A percentile compares a stretch with the other conserved stretches of the same genome.
phyloP scores from a whole-genome alignment of 2,329 filamentous ascomycete genomes.

The Botrytis fabae region DNA sequence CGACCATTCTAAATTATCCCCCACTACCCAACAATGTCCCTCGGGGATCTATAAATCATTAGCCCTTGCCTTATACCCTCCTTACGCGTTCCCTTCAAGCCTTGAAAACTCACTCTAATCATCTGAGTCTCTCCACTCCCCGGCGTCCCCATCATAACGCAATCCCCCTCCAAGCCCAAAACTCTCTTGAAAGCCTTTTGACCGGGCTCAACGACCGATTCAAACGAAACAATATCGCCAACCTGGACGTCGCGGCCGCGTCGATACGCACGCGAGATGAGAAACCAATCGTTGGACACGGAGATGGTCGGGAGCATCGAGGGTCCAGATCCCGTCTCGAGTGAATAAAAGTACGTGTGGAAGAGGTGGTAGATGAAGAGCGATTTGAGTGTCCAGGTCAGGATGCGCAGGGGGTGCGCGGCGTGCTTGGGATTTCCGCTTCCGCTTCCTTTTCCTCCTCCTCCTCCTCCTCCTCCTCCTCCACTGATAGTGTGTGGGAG shows the following conservation, averaged over 20 bases:
- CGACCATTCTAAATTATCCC: conserved; percentile 83
- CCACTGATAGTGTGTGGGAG: conserved; percentile 16
- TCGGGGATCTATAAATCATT: conserved; percentile 66
- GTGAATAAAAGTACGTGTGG: conserved; percentile 60
- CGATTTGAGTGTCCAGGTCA: conserved; percentile 49
- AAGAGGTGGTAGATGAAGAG: conserved; percentile 53
- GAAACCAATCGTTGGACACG: conserved; percentile 64
- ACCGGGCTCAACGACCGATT: conserved; percentile 67
- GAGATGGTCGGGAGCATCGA: conserved; percentile 89
- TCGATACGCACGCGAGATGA: conserved; percentile 67
- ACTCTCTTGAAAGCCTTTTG: conserved; percentile 69
- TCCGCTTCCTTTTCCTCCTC: not conserved
- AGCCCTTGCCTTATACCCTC: not conserved
- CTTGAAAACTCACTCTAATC: conserved; percentile 54
- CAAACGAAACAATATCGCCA: conserved; percentile 82
- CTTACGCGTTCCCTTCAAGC: conserved; percentile 2
- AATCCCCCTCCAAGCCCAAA: conserved; percentile 55
- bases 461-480: too few relatives aligned
- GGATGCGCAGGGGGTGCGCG: conserved; percentile 44
- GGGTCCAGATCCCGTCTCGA: conserved; percentile 65
- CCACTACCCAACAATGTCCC: conserved; percentile 88
- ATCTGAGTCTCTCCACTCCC: conserved; percentile 47
- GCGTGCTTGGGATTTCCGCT: conserved; percentile 24
- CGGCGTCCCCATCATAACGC: conserved; percentile 66
- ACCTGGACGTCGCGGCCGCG: conserved; percentile 67